These are phyloP conservation scores for Fusarium gaditjirri DNA, from an alignment of 2,329 filamentous ascomycete genomes.

Conservation along the genomic window DNA sequence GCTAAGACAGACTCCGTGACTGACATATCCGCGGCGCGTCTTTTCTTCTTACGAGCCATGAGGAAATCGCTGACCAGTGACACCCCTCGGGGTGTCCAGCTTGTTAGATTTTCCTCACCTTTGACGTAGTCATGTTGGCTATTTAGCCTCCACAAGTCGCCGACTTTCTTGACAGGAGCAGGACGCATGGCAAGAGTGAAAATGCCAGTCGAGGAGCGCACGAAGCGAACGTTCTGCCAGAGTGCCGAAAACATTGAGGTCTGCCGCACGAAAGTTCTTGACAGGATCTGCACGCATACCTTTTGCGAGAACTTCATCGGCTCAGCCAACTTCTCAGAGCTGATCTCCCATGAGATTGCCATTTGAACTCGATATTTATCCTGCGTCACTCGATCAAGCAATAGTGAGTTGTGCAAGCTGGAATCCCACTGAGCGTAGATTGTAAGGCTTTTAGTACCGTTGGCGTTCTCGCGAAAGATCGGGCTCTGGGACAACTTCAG, in stretches of 20 bases:
- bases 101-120: conserved; percentile 85
- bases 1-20: conserved; percentile 74
- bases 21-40: conserved; percentile 82
- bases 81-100: conserved; percentile 90
- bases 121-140: conserved; percentile 96
- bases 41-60: conserved; percentile 75
- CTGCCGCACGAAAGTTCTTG: conserved; percentile 84
- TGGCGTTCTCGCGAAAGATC: conserved; percentile 83
- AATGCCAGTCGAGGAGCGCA: conserved; percentile 86
- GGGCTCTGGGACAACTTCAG: conserved; percentile 83
- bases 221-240: conserved; percentile 85
- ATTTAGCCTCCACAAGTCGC: conserved; percentile 96
- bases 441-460: conserved; percentile 88
- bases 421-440: conserved; percentile 97
- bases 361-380: conserved; percentile 94
- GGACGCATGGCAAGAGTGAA: conserved; percentile 90
- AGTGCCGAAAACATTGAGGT: conserved; percentile 87
- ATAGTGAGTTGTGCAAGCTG: conserved; percentile 87
- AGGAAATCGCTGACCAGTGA: conserved; percentile 93
- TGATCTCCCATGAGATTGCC: conserved; percentile 85
- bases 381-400: conserved; percentile 92
- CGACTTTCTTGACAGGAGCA: conserved; percentile 87
- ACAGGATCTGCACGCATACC: conserved; percentile 83
- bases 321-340: conserved; percentile 83
- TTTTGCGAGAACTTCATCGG: conserved; percentile 89